phyloP scores from a whole-genome alignment of 2,329 filamentous ascomycete genomes.

The Fusarium dimerum region DNA sequence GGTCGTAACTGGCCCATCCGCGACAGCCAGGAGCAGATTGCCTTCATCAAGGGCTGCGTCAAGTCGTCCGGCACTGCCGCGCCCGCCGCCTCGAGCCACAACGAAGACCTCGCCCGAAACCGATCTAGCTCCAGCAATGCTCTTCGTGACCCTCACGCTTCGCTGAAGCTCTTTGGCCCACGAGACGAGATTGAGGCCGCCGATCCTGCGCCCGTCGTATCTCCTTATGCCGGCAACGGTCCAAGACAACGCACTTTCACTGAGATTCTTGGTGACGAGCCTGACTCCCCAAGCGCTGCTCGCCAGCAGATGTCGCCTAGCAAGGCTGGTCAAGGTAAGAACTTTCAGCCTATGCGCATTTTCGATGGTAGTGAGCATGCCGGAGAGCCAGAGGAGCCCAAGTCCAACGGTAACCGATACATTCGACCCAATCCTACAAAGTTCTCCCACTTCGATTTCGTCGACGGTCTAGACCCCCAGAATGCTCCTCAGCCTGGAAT shows the following conservation, averaged over 20 bases:
- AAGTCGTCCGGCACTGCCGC: constrained; percentile 46
- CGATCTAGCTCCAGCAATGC: constrained; percentile 56
- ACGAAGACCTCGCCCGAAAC: constrained; percentile 44
- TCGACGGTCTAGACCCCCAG: constrained; percentile 59
- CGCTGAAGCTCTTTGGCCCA: constrained; percentile 73
- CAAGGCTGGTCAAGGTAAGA: constrained; percentile 58
- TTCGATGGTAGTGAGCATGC: constrained; percentile 57
- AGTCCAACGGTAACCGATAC: constrained; percentile 44
- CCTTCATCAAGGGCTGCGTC: constrained; percentile 67
- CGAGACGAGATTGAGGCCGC: constrained; percentile 61
- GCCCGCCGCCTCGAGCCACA: constrained; percentile 34
- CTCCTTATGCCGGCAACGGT: constrained; percentile 60
- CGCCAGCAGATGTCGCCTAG: constrained; percentile 54
- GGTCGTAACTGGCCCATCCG: constrained; percentile 94
- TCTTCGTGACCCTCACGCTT: constrained; percentile 66
- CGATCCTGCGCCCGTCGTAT: constrained; percentile 52
- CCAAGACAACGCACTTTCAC: constrained; percentile 68
- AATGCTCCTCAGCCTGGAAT: constrained; percentile 47
- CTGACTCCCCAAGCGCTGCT: constrained; percentile 47
- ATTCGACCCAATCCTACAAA: constrained; percentile 73
- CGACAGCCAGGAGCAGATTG: constrained; percentile 81
- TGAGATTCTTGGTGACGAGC: constrained; percentile 68
- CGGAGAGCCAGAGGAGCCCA: constrained; percentile 44
- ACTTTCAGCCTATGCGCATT: constrained; percentile 63
- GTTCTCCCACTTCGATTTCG: constrained; percentile 84